Evolutionary conservation across 345 rosid genomes (phyloP).

Genomic region (Stellera chamaejasme): DNA sequence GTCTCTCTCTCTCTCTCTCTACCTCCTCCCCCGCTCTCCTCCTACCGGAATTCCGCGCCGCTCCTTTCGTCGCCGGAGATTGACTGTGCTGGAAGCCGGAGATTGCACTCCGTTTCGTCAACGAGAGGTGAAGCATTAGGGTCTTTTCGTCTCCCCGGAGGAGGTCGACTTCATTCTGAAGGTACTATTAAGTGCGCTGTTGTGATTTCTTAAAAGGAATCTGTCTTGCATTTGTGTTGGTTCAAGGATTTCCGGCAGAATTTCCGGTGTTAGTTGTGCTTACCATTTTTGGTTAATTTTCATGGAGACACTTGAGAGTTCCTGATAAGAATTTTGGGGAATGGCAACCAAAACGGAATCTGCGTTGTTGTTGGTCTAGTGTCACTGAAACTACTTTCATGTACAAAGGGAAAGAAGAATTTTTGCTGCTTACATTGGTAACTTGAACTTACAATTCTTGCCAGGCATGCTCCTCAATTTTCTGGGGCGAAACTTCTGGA

Average conservation of each 20-base stretch:
- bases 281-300: not conserved
- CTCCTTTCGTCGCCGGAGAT: slow-evolving; percentile 10
- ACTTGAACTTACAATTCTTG: slow-evolving; percentile 12
- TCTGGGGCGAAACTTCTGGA: slow-evolving; percentile 7
- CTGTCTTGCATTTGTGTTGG: not conserved
- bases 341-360: not conserved
- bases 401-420: not conserved
- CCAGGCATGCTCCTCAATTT: slow-evolving; percentile 13
- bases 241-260: slow-evolving; percentile 3
- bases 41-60: slow-evolving; percentile 30
- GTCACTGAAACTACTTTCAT: slow-evolving; percentile 1
- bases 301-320: slow-evolving; percentile 3
- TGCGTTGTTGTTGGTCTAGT: not conserved
- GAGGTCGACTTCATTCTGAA: slow-evolving; percentile 11
- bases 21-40: slow-evolving; percentile 21
- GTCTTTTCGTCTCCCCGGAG: slow-evolving; percentile 7
- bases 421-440: slow-evolving; percentile 11
- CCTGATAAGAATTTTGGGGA: slow-evolving; percentile 3
- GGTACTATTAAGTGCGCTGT: slow-evolving; percentile 11
- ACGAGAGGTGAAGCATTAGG: slow-evolving; percentile 13
- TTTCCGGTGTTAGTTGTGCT: not conserved
- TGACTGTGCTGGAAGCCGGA: slow-evolving; percentile 15
- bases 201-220: not conserved
- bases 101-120: slow-evolving; percentile 12
- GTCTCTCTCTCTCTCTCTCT: slow-evolving; percentile 22